Evolutionary conservation across 805 yeast species (phyloP), one percentile per base, ranked within the genome.

Genomic region (Candida yuanshanica): DNA sequence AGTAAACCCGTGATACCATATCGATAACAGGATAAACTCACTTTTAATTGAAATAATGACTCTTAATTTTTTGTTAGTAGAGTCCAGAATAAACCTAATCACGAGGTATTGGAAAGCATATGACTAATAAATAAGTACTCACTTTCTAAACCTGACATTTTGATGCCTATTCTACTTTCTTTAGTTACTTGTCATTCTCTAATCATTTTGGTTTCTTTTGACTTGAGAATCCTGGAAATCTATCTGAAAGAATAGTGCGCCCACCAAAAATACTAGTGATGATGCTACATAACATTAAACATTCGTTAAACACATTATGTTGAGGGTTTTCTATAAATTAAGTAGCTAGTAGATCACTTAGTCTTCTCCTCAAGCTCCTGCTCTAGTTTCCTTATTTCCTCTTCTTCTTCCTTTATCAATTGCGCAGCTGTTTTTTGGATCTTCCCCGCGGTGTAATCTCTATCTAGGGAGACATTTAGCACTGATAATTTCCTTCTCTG

Each of bases 1-100:
- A 38, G 42, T 25, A 37, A 7, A 10, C 14, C n/a, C 16, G 31
- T n/a, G 31, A 26, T 9, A 25, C 29, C 29, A 14, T 25, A 8
- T 4, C 11, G 41, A 25, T 33, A 35, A 24, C 33, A 20, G 29
- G 14, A 17, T 31, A n/a, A 20, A 48, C 66, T 20, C 48, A 68
- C 73, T 61, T 80, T 81, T 33, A 81, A 64, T 52, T 80, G 83
- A 51, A 81, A 81, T 34, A 81, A 65, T 13, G 86, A 80, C 51
- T 79, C 78, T 72, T 37, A 29, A 7, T 38, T n/a, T 5, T 11
- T 23, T 38, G 47, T 43, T 42, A 39, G 53, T 48, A 40, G 39
- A 10, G 16, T 31, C 18, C 34, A 9, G 4, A 7, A 13, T 5
- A 13, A 29, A 16, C 16, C 13, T 8, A n/a, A 25, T 25, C 7